Base-by-base conservation (phyloP, 2,329 filamentous ascomycete species). In the Phialophora expanda region DNA sequence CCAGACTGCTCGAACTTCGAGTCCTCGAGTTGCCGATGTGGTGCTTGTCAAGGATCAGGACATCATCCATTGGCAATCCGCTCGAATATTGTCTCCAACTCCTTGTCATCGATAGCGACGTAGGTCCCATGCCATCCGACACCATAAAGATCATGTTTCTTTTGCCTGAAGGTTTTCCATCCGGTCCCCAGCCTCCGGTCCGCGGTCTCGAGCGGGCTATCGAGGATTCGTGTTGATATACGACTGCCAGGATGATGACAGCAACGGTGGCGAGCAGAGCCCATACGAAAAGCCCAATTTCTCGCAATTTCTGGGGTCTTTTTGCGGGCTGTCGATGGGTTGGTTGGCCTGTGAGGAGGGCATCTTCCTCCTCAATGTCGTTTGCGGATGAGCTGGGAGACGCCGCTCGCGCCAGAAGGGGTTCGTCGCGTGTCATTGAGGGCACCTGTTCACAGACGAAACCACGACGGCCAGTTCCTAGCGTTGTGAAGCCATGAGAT, bases 111-210 rank as follows among this genome's bases (percentile, higher is more conserved):
- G 90, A 90, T 61, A 99, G 84, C 73, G 92, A 94, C 8, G 95
- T 92, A 7, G 95, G 95, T 0, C 95, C 95, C 95, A 99, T 99
- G 74, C 95, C 95, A 77, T 99, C 95, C 0, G 92, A 97, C 44
- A 99, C 94, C 95, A 99, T 99, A 83, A 99, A 98, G 73, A 99
- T 90, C 61, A 99, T 84, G 78, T 98, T 99, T 62, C 92, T 87
- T 83, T 98, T 99, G 60, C 88, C 87, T 30, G 74, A 78, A 63
- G 83, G 81, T 68, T 80, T 81, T 22, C 76, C 76, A 64, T 73
- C 74, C 32, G 76, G 75, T 11, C 76, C 76, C 78, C 78, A 80
- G 54, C 73, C 71, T 56, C 70, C 66, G 62, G 72, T 65, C 70
- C 73, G 11, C 69, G 67, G 38, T 66, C 61, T 70, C 69, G 75